A percentile compares a stretch with the other conserved stretches of the same genome.
Evolutionary conservation across 2,329 filamentous ascomycete species (phyloP).

Genomic region (Penicillium sp.): DNA sequence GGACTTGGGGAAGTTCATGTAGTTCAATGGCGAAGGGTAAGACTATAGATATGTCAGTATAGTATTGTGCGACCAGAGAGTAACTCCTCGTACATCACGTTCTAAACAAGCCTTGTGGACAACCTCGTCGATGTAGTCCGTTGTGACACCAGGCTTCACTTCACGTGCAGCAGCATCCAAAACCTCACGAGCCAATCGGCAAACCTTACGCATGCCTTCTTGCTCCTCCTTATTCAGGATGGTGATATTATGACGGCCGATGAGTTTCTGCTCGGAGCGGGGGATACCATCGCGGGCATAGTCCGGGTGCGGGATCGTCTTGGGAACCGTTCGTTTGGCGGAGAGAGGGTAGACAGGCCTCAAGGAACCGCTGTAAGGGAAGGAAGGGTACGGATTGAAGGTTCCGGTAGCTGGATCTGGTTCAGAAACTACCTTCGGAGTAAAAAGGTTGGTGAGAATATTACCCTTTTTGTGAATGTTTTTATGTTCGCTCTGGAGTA

Average conservation of each 20-base stretch:
- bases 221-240: slow-evolving; percentile 76
- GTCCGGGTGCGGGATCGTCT: slow-evolving; percentile 78
- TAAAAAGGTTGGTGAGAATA: slow-evolving; percentile 68
- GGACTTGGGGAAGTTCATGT: slow-evolving; percentile 95
- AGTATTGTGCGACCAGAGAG: background rate
- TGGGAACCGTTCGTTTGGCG: slow-evolving; percentile 67
- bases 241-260: slow-evolving; percentile 75
- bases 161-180: slow-evolving; percentile 86
- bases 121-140: slow-evolving; percentile 90
- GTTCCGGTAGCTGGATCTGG: slow-evolving; percentile 84
- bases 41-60: slow-evolving; percentile 56
- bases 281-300: slow-evolving; percentile 83
- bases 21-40: slow-evolving; percentile 93
- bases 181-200: slow-evolving; percentile 81
- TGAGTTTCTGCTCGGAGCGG: slow-evolving; percentile 61
- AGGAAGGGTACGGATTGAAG: slow-evolving; percentile 91
- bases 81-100: slow-evolving; percentile 67
- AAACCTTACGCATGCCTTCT: slow-evolving; percentile 90
- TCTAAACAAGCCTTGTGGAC: slow-evolving; percentile 95
- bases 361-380: slow-evolving; percentile 74
- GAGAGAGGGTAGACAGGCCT: slow-evolving; percentile 87
- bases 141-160: slow-evolving; percentile 85
- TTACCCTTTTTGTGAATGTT: slow-evolving; percentile 75
- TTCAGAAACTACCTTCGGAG: slow-evolving; percentile 83
- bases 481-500: slow-evolving; percentile 73